phyloP scores from a whole-genome alignment of 208 protist genomes.

The Leishmania lainsoni region DNA sequence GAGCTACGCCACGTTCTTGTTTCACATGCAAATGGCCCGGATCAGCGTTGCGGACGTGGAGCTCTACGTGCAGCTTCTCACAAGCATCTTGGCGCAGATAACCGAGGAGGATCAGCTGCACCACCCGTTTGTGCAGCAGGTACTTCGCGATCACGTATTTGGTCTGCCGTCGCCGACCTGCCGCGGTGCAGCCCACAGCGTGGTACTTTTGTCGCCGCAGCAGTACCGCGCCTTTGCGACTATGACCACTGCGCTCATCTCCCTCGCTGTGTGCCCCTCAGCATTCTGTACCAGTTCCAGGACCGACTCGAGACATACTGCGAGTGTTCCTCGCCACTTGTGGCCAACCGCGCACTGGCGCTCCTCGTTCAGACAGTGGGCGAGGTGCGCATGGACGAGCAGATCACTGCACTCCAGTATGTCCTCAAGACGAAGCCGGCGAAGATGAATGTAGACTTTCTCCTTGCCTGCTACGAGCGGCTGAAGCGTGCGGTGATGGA shows the following conservation, averaged over 20 bases:
- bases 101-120: slow-evolving; percentile 53
- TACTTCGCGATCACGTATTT: slow-evolving; percentile 84
- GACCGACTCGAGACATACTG: slow-evolving; percentile 77
- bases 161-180: slow-evolving; percentile 83
- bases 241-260: slow-evolving; percentile 64
- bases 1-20: slow-evolving; percentile 89
- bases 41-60: slow-evolving; percentile 81
- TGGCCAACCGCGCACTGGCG: slow-evolving; percentile 80
- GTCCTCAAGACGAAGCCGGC: slow-evolving; percentile 74
- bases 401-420: slow-evolving; percentile 78
- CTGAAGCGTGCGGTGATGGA: slow-evolving; percentile 77
- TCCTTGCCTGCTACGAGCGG: slow-evolving; percentile 90
- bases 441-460: slow-evolving; percentile 88
- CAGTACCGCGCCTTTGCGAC: slow-evolving; percentile 85
- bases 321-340: slow-evolving; percentile 66
- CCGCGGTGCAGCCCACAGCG: slow-evolving; percentile 73
- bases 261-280: slow-evolving; percentile 60
- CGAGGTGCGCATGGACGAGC: slow-evolving; percentile 75
- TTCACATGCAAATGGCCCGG: slow-evolving; percentile 91
- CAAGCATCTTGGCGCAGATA: slow-evolving; percentile 68
- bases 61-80: slow-evolving; percentile 84
- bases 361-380: slow-evolving; percentile 77
- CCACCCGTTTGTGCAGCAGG: slow-evolving; percentile 86
- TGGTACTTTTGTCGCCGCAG: slow-evolving; percentile 78
- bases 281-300: slow-evolving; percentile 87